These are phyloP conservation scores for Solanum appendiculatum DNA, from an alignment of 257 asterid species.

Conservation along the genomic window DNA sequence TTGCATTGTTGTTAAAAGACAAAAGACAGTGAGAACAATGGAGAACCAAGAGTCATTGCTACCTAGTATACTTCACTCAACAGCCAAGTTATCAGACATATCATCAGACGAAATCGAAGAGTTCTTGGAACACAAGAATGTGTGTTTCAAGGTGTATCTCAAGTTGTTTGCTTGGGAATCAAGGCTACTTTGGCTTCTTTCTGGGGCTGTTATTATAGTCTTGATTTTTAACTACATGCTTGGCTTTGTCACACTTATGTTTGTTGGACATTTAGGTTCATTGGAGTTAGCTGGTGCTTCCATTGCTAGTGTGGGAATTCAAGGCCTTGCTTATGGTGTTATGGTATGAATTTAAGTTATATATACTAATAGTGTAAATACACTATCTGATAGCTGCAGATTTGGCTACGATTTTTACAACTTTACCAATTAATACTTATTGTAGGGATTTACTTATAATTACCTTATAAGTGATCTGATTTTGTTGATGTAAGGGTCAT, in stretches of 20 bases:
- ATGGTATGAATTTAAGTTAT: conserved; percentile 9
- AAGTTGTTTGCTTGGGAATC: conserved; percentile 22
- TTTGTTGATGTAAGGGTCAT: background rate
- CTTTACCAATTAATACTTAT: background rate
- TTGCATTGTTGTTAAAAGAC: background rate
- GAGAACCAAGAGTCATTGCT: conserved; percentile 12
- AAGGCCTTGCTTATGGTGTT: conserved; percentile 27
- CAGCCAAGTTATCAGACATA: background rate
- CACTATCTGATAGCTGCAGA: background rate
- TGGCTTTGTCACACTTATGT: conserved; percentile 10
- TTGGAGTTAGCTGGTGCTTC: conserved; percentile 22
- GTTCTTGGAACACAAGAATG: conserved; percentile 8
- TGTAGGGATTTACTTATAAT: background rate
- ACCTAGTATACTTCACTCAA: conserved; percentile 1
- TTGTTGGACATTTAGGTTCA: conserved; percentile 20
- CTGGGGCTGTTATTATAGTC: conserved; percentile 17
- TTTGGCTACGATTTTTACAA: background rate
- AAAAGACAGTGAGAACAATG: background rate
- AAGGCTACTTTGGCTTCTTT: conserved; percentile 17
- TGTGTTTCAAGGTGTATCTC: conserved; percentile 7
- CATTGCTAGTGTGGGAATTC: conserved; percentile 24
- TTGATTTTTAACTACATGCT: conserved; percentile 16
- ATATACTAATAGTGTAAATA: background rate
- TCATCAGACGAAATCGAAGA: conserved; percentile 6
- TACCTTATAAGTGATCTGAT: background rate